These are phyloP conservation scores for Paragyromitra xinjiangensis DNA, from an alignment of 495 filamentous ascomycete genomes.

Conservation along the genomic window DNA sequence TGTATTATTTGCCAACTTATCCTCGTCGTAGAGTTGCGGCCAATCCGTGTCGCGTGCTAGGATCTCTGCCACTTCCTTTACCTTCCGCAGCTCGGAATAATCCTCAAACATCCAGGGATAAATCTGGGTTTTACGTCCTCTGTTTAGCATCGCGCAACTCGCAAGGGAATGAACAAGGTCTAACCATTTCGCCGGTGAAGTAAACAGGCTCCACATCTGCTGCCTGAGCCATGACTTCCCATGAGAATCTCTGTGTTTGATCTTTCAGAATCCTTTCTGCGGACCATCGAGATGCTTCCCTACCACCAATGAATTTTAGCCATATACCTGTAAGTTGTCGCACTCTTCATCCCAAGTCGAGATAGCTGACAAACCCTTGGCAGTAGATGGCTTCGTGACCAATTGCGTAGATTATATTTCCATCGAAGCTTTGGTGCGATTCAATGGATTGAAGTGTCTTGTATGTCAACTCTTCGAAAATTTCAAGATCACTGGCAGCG, in stretches of 20 bases:
- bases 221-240: slow-evolving; percentile 11
- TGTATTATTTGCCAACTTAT: slow-evolving; percentile 75
- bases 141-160: neutral
- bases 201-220: slow-evolving; percentile 66
- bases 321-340: neutral
- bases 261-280: slow-evolving; percentile 65
- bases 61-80: slow-evolving; percentile 72
- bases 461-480: slow-evolving; percentile 76
- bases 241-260: slow-evolving; percentile 17
- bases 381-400: slow-evolving; percentile 89
- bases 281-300: slow-evolving; percentile 70
- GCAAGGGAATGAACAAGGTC: neutral
- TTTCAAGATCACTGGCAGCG: slow-evolving; percentile 72
- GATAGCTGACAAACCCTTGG: slow-evolving; percentile 53
- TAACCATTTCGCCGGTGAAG: slow-evolving; percentile 90
- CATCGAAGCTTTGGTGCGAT: slow-evolving; percentile 71
- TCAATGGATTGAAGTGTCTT: slow-evolving; percentile 75
- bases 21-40: slow-evolving; percentile 78
- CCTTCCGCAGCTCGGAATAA: slow-evolving; percentile 72
- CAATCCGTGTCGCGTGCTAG: slow-evolving; percentile 74
- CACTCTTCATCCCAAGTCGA: neutral
- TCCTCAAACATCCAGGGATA: slow-evolving; percentile 82
- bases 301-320: slow-evolving; percentile 38
- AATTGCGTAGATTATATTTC: slow-evolving; percentile 80
- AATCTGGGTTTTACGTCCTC: slow-evolving; percentile 59